Percentiles rank a stretch among this genome's conserved stretches.
Evolutionary conservation across 2,329 filamentous ascomycete genomes (phyloP).

Genomic region (Penicillium sp.): DNA sequence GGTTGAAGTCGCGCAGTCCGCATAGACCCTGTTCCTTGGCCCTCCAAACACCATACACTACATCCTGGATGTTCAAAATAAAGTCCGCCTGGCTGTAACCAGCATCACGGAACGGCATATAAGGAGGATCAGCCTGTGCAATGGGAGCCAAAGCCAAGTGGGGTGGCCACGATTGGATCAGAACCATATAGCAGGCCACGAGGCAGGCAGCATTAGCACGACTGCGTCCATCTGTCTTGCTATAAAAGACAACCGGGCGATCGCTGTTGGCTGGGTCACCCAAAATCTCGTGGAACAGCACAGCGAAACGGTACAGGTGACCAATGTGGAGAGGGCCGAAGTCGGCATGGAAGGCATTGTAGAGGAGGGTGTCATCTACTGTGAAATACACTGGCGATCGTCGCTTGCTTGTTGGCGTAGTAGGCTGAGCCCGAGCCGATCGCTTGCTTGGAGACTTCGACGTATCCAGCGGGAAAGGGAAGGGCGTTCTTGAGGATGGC

Average conservation of each 20-base stretch:
- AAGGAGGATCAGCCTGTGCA: conserved; percentile 91
- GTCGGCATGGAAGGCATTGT: conserved; percentile 98
- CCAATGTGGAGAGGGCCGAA: conserved; percentile 98
- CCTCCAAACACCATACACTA: conserved; percentile 98
- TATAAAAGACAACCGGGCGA: conserved; percentile 94
- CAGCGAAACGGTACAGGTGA: conserved; percentile 93
- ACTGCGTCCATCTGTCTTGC: conserved; percentile 88
- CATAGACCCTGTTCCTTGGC: conserved; percentile 95
- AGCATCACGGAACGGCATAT: conserved; percentile 98
- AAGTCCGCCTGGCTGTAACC: conserved; percentile 99
- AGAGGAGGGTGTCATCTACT: conserved; percentile 87
- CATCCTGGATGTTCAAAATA: conserved; percentile 90
- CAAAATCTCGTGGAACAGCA: conserved; percentile 93
- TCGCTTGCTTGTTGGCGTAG: conserved; percentile 58
- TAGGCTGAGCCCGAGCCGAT: conserved; percentile 64
- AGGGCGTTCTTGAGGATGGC: conserved; percentile 79
- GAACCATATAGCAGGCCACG: conserved; percentile 96
- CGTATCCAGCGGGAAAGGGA: conserved; percentile 72
- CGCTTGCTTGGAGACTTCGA: conserved; percentile 75
- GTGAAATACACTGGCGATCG: conserved; percentile 88
- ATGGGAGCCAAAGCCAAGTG: conserved; percentile 94
- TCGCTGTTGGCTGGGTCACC: conserved; percentile 89
- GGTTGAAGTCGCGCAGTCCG: conserved; percentile 88
- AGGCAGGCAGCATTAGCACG: conserved; percentile 87
- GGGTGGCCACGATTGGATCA: conserved; percentile 97